Conservation (phyloP, 371 early-diverging fungal genomes). For the Rhizomucor pusillus region DNA sequence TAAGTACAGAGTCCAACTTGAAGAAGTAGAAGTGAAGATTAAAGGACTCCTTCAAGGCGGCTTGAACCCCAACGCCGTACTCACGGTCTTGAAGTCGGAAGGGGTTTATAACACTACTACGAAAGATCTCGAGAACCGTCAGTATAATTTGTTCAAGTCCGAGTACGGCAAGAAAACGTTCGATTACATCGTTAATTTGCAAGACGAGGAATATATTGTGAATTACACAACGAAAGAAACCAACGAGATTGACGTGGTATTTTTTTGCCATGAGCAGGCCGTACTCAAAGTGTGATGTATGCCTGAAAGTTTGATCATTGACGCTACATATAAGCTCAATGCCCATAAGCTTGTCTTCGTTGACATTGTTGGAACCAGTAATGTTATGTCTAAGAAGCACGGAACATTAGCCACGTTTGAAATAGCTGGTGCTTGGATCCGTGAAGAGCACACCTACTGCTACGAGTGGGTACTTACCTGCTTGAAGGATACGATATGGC, state of each 20-base stretch:
- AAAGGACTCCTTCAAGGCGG: background rate
- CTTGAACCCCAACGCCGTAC: background rate
- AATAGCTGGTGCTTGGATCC: background rate
- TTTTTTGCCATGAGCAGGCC: background rate
- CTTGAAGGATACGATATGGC: no score
- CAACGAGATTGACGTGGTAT: background rate
- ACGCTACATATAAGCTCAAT: constrained; percentile 40
- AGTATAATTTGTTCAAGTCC: background rate
- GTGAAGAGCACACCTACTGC: no score
- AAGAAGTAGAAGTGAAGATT: background rate
- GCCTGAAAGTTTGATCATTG: constrained; percentile 22
- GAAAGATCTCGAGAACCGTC: background rate
- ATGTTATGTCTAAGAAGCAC: constrained; percentile 15
- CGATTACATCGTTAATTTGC: background rate
- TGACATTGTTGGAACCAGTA: constrained; percentile 56
- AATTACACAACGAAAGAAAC: background rate
- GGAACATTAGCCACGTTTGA: background rate
- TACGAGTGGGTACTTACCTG: no score
- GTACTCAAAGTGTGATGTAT: background rate
- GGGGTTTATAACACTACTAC: background rate
- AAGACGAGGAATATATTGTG: background rate
- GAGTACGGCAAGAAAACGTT: background rate
- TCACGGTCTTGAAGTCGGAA: background rate
- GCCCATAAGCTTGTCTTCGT: constrained; percentile 54
- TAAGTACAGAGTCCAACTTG: background rate